Percentiles rank a stretch among this genome's conserved stretches.
Conservation (phyloP, 441 rosid genomes). For the Pelargonium myrrhifolium region DNA sequence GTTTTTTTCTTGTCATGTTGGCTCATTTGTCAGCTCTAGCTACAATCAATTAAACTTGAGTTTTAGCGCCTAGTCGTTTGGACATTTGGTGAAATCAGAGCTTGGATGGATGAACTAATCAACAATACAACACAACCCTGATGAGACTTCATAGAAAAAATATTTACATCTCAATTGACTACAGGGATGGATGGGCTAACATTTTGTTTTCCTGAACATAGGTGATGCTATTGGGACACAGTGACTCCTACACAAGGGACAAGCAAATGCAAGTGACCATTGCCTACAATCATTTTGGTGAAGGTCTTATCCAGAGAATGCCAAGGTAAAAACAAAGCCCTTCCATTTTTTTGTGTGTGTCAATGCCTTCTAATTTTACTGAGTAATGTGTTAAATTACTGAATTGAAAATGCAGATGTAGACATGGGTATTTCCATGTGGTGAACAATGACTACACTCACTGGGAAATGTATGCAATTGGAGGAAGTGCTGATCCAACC, state of each 20-base stretch:
- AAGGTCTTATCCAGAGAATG: constrained; percentile 93
- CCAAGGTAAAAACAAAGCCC: constrained; percentile 47
- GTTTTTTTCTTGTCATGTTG: too few species aligned
- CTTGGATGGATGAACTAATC: too few species aligned
- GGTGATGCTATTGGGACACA: constrained; percentile 83
- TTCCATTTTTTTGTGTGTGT: too few species aligned
- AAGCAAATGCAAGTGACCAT: constrained; percentile 86
- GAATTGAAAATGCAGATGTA: constrained; percentile 42
- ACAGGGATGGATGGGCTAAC: neutral
- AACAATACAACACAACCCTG: too few species aligned
- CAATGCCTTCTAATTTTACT: neutral
- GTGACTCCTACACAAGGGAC: constrained; percentile 75
- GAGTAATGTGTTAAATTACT: constrained; percentile 4
- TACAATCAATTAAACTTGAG: too few species aligned
- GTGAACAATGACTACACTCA: constrained; percentile 98
- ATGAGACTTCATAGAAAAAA: too few species aligned
- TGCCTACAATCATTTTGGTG: constrained; percentile 89
- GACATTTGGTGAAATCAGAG: too few species aligned
- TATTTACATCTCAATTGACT: too few species aligned
- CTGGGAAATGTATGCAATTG: constrained; percentile 98
- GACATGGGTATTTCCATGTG: constrained; percentile 92
- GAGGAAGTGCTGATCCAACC: constrained; percentile 87
- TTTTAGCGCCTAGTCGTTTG: too few species aligned
- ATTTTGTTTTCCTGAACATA: constrained; percentile 8
- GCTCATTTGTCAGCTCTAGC: too few species aligned